A percentile compares a stretch with the other conserved stretches of the same genome.
phyloP scores from a whole-genome alignment of 768 basidiomycete genomes.

The Dentipellis sp. region DNA sequence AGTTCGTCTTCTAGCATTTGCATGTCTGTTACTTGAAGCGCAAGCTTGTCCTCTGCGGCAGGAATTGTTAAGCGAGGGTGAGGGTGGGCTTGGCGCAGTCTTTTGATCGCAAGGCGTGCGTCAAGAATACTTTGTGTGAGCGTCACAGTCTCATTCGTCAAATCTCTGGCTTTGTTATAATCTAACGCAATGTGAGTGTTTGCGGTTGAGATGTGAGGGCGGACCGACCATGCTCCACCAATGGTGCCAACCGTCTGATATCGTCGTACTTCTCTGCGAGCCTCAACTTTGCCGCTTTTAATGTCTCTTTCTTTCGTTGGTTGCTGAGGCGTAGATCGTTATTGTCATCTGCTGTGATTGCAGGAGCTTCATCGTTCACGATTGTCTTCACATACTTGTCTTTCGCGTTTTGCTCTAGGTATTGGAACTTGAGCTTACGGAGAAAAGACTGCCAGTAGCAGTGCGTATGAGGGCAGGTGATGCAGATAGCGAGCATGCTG shows the following conservation, averaged over 20 bases:
- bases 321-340: slow-evolving; percentile 51
- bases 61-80: slow-evolving; percentile 71
- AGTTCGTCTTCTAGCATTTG: slow-evolving; percentile 63
- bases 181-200: slow-evolving; percentile 29
- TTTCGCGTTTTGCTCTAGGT: slow-evolving; percentile 86
- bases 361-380: slow-evolving; percentile 77
- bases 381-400: slow-evolving; percentile 82
- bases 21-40: slow-evolving; percentile 73
- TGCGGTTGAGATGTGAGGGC: not conserved
- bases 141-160: slow-evolving; percentile 43
- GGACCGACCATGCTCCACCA: slow-evolving; percentile 55
- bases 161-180: slow-evolving; percentile 43
- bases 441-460: slow-evolving; percentile 46
- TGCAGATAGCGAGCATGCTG: not conserved
- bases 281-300: slow-evolving; percentile 56
- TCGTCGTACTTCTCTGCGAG: slow-evolving; percentile 56
- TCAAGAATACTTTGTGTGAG: slow-evolving; percentile 77
- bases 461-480: not conserved
- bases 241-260: slow-evolving; percentile 51
- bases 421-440: slow-evolving; percentile 81
- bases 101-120: slow-evolving; percentile 67
- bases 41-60: slow-evolving; percentile 64
- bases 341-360: slow-evolving; percentile 75
- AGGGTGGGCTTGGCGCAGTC: slow-evolving; percentile 75
- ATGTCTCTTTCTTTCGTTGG: slow-evolving; percentile 57